Percentiles rank a stretch among this genome's conserved stretches.
Evolutionary conservation across 2,329 filamentous ascomycete genomes (phyloP).

Genomic region (Penicillium sp.): DNA sequence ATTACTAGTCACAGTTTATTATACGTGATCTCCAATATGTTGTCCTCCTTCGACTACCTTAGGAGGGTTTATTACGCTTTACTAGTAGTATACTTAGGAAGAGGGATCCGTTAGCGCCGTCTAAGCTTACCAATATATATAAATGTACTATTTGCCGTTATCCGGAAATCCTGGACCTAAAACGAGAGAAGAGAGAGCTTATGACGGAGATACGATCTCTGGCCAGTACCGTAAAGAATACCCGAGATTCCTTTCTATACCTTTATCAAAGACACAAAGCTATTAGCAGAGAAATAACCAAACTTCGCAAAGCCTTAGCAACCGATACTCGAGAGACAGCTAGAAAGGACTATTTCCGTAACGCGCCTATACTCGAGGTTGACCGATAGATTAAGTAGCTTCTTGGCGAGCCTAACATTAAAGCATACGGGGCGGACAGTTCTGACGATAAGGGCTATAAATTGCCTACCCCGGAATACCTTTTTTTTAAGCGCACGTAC

Average conservation of each 20-base stretch:
- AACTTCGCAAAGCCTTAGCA: constrained; percentile 22
- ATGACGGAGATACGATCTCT: constrained; percentile 26
- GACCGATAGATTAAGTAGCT: constrained; percentile 28
- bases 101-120: constrained; percentile 20
- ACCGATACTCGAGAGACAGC: constrained; percentile 21
- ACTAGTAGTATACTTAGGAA: constrained; percentile 29
- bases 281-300: constrained; percentile 20
- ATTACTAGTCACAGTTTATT: constrained; percentile 30
- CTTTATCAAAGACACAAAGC: constrained; percentile 23
- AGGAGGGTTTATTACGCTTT: constrained; percentile 23
- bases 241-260: constrained; percentile 15
- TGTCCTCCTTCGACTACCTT: constrained; percentile 25
- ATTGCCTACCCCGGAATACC: constrained; percentile 11
- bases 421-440: constrained; percentile 69
- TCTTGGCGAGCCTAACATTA: constrained; percentile 34
- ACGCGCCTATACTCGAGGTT: constrained; percentile 24
- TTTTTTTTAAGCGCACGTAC: constrained; percentile 24
- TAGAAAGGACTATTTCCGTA: constrained; percentile 27
- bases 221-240: constrained; percentile 22
- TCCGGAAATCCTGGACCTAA: constrained; percentile 21
- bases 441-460: constrained; percentile 79
- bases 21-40: constrained; percentile 26
- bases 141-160: constrained; percentile 19
- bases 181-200: constrained; percentile 27
- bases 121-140: constrained; percentile 21